Conservation (phyloP, 805 yeast species). For the Komagataella mondaviorum region DNA sequence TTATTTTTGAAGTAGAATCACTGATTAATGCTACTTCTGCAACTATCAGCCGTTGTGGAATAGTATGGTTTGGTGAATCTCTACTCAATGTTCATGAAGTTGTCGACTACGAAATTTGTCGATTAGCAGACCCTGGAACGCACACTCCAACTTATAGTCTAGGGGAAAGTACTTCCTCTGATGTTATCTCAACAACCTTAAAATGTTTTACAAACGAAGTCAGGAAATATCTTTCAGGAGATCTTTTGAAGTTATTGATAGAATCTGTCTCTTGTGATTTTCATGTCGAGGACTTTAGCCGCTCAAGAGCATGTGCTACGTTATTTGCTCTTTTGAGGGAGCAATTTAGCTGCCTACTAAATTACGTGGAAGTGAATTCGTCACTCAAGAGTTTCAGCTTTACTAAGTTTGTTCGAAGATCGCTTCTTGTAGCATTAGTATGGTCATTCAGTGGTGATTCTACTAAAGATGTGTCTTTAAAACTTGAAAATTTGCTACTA, state of each 20-base stretch:
- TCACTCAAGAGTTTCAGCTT: conserved; percentile 6
- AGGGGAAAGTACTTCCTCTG: background rate
- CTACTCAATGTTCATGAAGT: background rate
- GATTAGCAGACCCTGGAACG: background rate
- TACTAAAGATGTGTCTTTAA: background rate
- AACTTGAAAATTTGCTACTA: background rate
- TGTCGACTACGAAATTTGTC: background rate
- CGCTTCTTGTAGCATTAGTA: background rate
- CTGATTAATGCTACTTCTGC: conserved; percentile 72
- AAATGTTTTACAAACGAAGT: background rate
- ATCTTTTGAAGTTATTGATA: conserved; percentile 10
- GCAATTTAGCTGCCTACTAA: conserved; percentile 17
- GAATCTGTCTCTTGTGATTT: conserved; percentile 12
- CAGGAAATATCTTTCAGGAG: background rate
- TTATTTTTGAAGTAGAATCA: conserved; percentile 67
- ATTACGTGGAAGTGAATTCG: conserved; percentile 9
- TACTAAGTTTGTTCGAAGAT: background rate
- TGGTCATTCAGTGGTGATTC: background rate
- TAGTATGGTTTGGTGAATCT: conserved; percentile 53
- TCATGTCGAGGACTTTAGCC: conserved; percentile 41
- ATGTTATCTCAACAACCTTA: background rate
- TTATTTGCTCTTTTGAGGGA: conserved; percentile 25
- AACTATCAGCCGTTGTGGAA: conserved; percentile 85
- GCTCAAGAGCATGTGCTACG: conserved; percentile 22
- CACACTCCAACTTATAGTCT: background rate